These are phyloP conservation scores for Viola odorata DNA, from an alignment of 345 rosid genomes.

Conservation along the genomic window DNA sequence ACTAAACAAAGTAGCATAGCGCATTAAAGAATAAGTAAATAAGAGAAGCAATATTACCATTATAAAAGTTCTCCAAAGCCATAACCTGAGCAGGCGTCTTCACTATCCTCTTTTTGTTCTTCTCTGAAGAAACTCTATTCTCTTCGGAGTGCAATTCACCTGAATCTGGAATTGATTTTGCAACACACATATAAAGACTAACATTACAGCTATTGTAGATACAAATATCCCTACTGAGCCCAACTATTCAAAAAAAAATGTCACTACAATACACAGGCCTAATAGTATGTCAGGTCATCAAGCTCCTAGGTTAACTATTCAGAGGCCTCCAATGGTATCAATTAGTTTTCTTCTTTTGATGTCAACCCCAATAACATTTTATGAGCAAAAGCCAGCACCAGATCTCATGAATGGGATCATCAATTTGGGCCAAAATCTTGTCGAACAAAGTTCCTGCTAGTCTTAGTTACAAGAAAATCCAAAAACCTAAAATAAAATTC, in stretches of 20 bases:
- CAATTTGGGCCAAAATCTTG: neutral
- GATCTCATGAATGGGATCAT: neutral
- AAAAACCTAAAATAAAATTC: neutral
- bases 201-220: neutral
- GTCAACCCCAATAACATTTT: neutral
- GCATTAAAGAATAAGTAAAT: slow-evolving; percentile 13
- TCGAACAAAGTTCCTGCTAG: neutral
- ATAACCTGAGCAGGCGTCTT: slow-evolving; percentile 73
- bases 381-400: neutral
- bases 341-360: neutral
- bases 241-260: too few species aligned
- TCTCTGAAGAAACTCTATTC: slow-evolving; percentile 51
- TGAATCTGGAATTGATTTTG: slow-evolving; percentile 37
- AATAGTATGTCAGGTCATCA: too few species aligned
- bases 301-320: neutral
- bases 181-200: neutral
- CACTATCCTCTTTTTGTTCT: slow-evolving; percentile 48
- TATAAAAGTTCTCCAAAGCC: slow-evolving; percentile 72
- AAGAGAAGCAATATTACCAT: slow-evolving; percentile 41
- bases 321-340: neutral
- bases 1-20: slow-evolving; percentile 1
- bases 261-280: too few species aligned
- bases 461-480: neutral
- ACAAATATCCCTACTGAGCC: neutral
- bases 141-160: slow-evolving; percentile 55